Evolutionary conservation across 139 green algal species (phyloP), one percentile per base, ranked within the genome.

Genomic region (Eudorina sp.): DNA sequence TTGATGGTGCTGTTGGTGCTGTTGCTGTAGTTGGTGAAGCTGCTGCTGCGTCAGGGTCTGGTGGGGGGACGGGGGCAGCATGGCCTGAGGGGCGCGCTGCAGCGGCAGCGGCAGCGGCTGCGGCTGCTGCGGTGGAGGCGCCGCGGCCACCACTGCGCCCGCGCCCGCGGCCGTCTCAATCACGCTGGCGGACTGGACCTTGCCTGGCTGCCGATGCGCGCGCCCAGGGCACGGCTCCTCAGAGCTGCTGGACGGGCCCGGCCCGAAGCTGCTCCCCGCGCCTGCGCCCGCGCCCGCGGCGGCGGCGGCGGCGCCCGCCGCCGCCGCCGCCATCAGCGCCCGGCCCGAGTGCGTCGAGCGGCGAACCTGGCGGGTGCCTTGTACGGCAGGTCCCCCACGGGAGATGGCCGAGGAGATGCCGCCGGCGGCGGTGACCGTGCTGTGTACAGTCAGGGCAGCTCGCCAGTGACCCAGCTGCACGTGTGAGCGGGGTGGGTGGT

Each of bases 321-420:
- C 77, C 19, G 77, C 77, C 51, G 53, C 77, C 6, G 53, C 77
- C 77, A 84, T 84, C 11, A 84, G 77, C 36, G 77, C 77, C 1
- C 77, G 53, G 45, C 53, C 14, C 36, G 53, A 72, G 53, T 84
- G 77, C 19, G 77, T 84, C 18, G 45, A 46, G 45, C 77, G 77
- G 18, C 53, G 53, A 6, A 84, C 34, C 5, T 58, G 77, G 3
- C 53, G 53, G 34, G 38, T 14, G 48, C 16, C 7, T 23, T 29
- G 74, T 31, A 41, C 75, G 51, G 45, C 73, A 45, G 46, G 46
- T 13, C 75, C 75, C 5, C 34, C 36, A n/a, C 46, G 45, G 0
- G 75, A 38, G n/a, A 48, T 29, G 3, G 4, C 75, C 3, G 8
- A 6, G 21, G 34, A 14, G 13, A 46, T 46, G n/a, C n/a, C n/a